Evolutionary conservation across 2,329 filamentous ascomycete genomes (phyloP), one percentile per base, ranked within the genome.

Genomic region (Penicillium sp.): DNA sequence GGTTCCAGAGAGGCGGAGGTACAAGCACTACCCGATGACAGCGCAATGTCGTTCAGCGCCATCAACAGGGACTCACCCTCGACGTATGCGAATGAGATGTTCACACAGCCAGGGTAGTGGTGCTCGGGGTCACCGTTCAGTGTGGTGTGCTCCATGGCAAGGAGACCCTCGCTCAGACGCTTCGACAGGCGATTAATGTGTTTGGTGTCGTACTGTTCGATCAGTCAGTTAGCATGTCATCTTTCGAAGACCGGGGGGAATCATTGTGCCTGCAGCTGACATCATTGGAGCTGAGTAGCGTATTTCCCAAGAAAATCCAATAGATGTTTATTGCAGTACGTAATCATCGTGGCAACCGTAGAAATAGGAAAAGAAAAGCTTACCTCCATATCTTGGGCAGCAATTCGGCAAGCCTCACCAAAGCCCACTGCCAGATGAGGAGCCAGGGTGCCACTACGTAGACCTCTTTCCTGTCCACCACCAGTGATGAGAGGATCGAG

Each of bases 31-130:
- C 94, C 94, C 0, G 94, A 99, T 7, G 93, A 97, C 35, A 99
- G 80, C 0, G 94, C 94, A 75, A 99, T 97, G 66, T 99, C 94
- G 78, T 99, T 99, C 44, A 99, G 79, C 0, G 94, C 94, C 94
- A 99, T 99, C 61, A 99, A 83, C 1, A 99, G 87, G 2, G 94
- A 97, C 77, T 99, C 94, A 64, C 94, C 94, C 77, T 99, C 94
- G 5, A 99, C 92, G 69, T 99, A 99, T 34, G 94, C 93, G 71
- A 99, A 99, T 0, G 94, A 99, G 11, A 99, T 89, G 74, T 99
- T 99, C 59, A 99, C 93, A 67, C 94, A 99, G 61, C 94, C 94
- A 2, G 94, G 92, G 73, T 99, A 99, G 75, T 95, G 95, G 50
- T 85, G 82, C 5, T 88, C 76, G 2, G 87, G 82, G 66, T 94